phyloP scores from a whole-genome alignment of 2,329 filamentous ascomycete species.

The Coniochaeta ligniaria region DNA sequence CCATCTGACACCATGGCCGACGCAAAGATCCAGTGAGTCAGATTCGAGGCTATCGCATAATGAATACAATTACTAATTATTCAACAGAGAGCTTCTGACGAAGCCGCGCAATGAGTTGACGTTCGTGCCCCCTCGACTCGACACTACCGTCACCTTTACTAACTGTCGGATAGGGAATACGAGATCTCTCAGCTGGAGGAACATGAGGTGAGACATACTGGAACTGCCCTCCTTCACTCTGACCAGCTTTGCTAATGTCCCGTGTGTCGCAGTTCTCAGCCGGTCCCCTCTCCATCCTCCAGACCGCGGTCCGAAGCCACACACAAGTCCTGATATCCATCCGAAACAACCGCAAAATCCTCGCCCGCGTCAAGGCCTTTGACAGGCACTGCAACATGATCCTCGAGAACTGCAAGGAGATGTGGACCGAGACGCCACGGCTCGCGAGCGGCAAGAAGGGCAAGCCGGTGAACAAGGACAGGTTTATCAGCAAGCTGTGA shows the following conservation, averaged over 20 bases:
- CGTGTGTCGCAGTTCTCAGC: not conserved
- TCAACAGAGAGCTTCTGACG: slow-evolving; percentile 69
- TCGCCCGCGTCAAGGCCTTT: slow-evolving; percentile 96
- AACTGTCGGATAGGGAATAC: slow-evolving; percentile 59
- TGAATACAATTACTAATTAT: not conserved
- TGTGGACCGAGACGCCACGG: slow-evolving; percentile 95
- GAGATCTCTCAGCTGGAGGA: slow-evolving; percentile 68
- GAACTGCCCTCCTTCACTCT: not conserved
- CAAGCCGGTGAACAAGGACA: slow-evolving; percentile 89
- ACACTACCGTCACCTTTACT: slow-evolving; percentile 5
- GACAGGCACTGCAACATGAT: slow-evolving; percentile 97
- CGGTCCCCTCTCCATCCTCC: slow-evolving; percentile 84
- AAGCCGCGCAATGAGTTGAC: slow-evolving; percentile 89
- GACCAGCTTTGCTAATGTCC: not conserved
- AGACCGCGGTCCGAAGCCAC: slow-evolving; percentile 91
- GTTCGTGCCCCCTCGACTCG: slow-evolving; percentile 46
- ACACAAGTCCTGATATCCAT: slow-evolving; percentile 95
- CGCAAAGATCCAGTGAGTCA: slow-evolving; percentile 10
- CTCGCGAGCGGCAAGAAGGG: slow-evolving; percentile 83
- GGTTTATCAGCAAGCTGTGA: slow-evolving; percentile 96
- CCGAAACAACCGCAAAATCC: slow-evolving; percentile 96
- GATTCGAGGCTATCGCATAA: slow-evolving; percentile 8
- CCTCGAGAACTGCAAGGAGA: slow-evolving; percentile 62
- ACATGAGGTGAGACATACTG: slow-evolving; percentile 40
- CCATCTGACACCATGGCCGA: slow-evolving; percentile 19